Percentiles rank a stretch among this genome's conserved stretches.
phyloP scores from a whole-genome alignment of 2,329 filamentous ascomycete species.

The Camptophora hylomeconis region DNA sequence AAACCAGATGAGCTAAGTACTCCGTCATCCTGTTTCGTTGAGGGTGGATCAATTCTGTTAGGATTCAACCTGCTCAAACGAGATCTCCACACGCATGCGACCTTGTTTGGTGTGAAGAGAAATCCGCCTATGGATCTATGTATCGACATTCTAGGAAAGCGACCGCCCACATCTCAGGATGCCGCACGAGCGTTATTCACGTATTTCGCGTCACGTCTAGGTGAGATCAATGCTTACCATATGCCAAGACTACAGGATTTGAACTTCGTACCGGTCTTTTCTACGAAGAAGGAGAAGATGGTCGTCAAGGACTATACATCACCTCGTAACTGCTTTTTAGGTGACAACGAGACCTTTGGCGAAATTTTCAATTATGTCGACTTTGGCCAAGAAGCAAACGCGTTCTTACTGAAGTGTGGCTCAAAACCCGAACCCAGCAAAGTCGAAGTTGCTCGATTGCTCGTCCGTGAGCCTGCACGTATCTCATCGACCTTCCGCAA shows the following conservation, averaged over 20 bases:
- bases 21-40: constrained; percentile 70
- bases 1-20: constrained; percentile 46
- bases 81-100: constrained; percentile 67
- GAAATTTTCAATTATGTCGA: constrained; percentile 97
- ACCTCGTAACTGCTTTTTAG: constrained; percentile 69
- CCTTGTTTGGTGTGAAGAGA: constrained; percentile 71
- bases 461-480: constrained; percentile 71
- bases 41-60: constrained; percentile 61
- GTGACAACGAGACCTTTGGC: constrained; percentile 57
- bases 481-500: constrained; percentile 68
- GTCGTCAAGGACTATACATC: constrained; percentile 41
- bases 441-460: constrained; percentile 66
- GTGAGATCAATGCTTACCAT: constrained; percentile 54
- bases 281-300: constrained; percentile 25
- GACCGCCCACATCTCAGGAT: constrained; percentile 53
- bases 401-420: constrained; percentile 76
- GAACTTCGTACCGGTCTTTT: constrained; percentile 56
- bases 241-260: constrained; percentile 50
- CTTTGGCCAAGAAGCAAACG: constrained; percentile 76
- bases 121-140: constrained; percentile 71
- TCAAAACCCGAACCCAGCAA: constrained; percentile 86
- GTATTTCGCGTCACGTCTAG: constrained; percentile 68
- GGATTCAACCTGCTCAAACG: constrained; percentile 66
- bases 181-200: constrained; percentile 63
- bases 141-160: constrained; percentile 56